Conservation (phyloP, 371 early-diverging fungal genomes). For the Capniomyces stellatus region DNA sequence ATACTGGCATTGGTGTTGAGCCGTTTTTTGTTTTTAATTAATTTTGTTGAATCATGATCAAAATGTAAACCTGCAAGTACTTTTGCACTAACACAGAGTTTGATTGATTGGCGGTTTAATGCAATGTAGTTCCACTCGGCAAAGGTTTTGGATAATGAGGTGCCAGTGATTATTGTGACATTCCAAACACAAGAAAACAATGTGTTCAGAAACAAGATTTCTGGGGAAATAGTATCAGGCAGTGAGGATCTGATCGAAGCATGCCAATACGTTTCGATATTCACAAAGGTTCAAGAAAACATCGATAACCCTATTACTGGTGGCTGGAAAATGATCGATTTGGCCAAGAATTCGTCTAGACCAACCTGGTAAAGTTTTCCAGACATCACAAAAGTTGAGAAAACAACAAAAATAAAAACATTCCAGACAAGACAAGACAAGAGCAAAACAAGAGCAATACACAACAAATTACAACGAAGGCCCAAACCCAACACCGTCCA, state of each 20-base stretch:
- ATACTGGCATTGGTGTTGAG: no score
- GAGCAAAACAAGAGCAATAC: constrained; percentile 1
- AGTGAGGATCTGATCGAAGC: constrained; percentile 79
- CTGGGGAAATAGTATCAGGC: constrained; percentile 70
- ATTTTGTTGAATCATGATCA: no score
- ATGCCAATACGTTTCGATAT: constrained; percentile 66
- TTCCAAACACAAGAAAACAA: constrained; percentile 89
- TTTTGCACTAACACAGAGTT: not conserved
- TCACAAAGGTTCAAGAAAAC: constrained; percentile 74
- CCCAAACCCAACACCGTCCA: no score
- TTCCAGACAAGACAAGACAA: not conserved
- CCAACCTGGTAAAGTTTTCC: constrained; percentile 24
- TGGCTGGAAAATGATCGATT: constrained; percentile 84
- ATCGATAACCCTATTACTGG: constrained; percentile 67
- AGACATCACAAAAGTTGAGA: not conserved
- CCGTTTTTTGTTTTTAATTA: no score
- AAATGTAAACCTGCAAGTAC: no score
- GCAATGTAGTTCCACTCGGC: constrained; percentile 42
- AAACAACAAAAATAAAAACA: not conserved
- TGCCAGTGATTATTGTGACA: constrained; percentile 72
- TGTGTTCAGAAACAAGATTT: constrained; percentile 70
- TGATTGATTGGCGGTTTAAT: not conserved
- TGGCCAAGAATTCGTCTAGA: constrained; percentile 62
- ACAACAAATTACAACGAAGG: not conserved
- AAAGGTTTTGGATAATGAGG: constrained; percentile 76